phyloP scores from a whole-genome alignment of 495 filamentous ascomycete species.

The Penicillium arizonense region DNA sequence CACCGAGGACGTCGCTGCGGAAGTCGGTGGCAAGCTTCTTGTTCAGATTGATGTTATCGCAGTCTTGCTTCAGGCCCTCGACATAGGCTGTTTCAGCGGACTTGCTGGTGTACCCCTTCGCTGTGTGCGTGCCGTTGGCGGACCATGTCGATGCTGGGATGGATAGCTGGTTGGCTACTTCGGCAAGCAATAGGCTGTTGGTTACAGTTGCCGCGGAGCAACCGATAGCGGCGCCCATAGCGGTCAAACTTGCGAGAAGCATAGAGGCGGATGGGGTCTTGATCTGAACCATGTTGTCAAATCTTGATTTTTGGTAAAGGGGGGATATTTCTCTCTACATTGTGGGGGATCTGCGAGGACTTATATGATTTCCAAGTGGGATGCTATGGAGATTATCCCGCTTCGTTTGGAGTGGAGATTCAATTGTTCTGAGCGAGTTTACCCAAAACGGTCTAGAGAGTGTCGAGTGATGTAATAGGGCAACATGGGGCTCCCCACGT shows the following conservation, averaged over 20 bases:
- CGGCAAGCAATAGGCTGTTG: slow-evolving; percentile 16
- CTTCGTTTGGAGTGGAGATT: background rate
- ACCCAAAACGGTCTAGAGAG: background rate
- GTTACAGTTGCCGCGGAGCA: slow-evolving; percentile 14
- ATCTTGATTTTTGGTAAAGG: background rate
- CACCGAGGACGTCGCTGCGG: slow-evolving; percentile 26
- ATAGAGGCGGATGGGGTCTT: background rate
- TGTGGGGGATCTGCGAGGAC: background rate
- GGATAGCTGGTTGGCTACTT: slow-evolving; percentile 16
- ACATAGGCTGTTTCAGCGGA: slow-evolving; percentile 9
- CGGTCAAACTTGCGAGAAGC: slow-evolving; percentile 8
- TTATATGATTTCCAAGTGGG: background rate
- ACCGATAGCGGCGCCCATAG: slow-evolving; percentile 8
- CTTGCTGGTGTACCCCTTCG: slow-evolving; percentile 23
- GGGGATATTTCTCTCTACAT: background rate
- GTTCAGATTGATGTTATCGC: slow-evolving; percentile 30
- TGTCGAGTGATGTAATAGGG: background rate
- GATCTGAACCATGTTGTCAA: slow-evolving; percentile 2
- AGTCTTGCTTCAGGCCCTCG: slow-evolving; percentile 22
- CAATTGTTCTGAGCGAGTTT: background rate
- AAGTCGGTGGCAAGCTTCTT: slow-evolving; percentile 25
- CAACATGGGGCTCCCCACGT: background rate
- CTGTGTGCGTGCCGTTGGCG: slow-evolving; percentile 27
- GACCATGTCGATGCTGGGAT: slow-evolving; percentile 28
- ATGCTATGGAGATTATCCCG: background rate